phyloP scores from a whole-genome alignment of 2,329 filamentous ascomycete genomes.

The Botrytis porri region DNA sequence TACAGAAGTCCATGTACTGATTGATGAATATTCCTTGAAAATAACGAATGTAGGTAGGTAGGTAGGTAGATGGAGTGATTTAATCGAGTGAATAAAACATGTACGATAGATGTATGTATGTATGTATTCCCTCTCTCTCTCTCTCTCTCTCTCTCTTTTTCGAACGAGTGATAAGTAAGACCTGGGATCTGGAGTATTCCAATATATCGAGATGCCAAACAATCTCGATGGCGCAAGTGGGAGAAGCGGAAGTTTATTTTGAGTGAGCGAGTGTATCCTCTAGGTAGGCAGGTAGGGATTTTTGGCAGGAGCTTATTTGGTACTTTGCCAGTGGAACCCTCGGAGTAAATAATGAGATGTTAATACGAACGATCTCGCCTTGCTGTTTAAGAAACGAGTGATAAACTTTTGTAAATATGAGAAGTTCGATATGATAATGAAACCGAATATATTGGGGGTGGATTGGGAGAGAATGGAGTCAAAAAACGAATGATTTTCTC shows the following conservation, averaged over 20 bases:
- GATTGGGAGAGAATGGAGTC: background rate
- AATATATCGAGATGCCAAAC: background rate
- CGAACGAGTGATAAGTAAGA: background rate
- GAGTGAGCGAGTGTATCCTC: background rate
- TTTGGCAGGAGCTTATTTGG: background rate
- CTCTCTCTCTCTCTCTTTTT: background rate
- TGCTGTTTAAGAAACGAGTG: conserved; percentile 1
- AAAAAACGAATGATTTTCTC: conserved; percentile 3
- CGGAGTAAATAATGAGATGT: background rate
- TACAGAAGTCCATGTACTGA: conserved; percentile 18
- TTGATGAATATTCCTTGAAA: background rate
- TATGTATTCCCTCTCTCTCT: background rate
- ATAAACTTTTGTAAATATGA: background rate
- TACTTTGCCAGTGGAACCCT: background rate
- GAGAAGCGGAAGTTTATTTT: background rate
- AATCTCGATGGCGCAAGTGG: conserved; percentile 12
- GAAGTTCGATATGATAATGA: background rate
- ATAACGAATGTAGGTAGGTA: background rate
- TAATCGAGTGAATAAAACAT: background rate
- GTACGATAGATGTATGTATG: background rate
- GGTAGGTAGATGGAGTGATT: background rate
- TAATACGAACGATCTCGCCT: conserved; percentile 2
- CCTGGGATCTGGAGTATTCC: background rate
- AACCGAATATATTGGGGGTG: background rate
- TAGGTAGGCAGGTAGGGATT: background rate